Conservation (phyloP, 805 yeast species). For the Pichia cephalocereana region DNA sequence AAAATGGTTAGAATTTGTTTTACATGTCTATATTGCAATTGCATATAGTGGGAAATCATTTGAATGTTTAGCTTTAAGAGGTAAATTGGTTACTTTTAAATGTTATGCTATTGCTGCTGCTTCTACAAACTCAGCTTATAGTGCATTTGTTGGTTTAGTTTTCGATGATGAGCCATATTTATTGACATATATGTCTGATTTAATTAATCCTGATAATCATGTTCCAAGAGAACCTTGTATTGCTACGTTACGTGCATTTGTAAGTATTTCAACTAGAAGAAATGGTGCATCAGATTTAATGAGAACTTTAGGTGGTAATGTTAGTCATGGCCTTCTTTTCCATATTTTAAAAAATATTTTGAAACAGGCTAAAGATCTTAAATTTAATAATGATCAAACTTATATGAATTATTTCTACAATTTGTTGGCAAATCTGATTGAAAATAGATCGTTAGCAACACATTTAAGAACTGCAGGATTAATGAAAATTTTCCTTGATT, state of each 20-base stretch:
- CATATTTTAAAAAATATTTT: conserved; percentile 60
- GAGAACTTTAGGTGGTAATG: conserved; percentile 74
- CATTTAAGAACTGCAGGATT: conserved; percentile 70
- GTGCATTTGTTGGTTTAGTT: conserved; percentile 52
- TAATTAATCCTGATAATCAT: conserved; percentile 55
- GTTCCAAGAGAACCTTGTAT: conserved; percentile 46
- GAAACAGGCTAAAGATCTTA: conserved; percentile 34
- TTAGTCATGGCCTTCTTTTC: conserved; percentile 74
- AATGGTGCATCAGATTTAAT: conserved; percentile 71
- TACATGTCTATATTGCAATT: conserved; percentile 58
- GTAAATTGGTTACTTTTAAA: conserved; percentile 51
- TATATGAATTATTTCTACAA: conserved; percentile 40
- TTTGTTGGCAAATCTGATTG: conserved; percentile 53
- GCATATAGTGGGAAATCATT: conserved; percentile 50
- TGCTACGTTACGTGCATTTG: conserved; percentile 58
- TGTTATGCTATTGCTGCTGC: conserved; percentile 59
- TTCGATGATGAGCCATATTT: conserved; percentile 68
- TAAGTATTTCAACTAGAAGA: conserved; percentile 56
- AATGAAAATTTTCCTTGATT: conserved; percentile 53
- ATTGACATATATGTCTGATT: conserved; percentile 58
- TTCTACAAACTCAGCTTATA: conserved; percentile 46
- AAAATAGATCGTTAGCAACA: conserved; percentile 43
- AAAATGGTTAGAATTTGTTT: conserved; percentile 53
- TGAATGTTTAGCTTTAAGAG: conserved; percentile 47
- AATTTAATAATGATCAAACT: conserved; percentile 16